Base-by-base conservation (phyloP, 2,329 filamentous ascomycete genomes). In the Fusarium pininemorale region DNA sequence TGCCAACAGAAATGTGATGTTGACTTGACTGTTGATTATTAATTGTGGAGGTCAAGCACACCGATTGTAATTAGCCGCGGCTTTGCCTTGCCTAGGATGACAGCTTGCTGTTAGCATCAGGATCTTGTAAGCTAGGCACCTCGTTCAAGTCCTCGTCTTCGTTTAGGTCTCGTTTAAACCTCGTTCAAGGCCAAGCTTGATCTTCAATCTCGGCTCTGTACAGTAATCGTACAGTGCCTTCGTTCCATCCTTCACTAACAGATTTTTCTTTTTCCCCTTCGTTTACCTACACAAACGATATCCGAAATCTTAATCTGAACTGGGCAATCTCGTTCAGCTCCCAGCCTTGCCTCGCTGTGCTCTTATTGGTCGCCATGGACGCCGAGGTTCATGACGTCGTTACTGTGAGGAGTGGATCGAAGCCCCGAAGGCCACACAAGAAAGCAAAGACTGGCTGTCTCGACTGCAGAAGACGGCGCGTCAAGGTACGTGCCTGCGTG, bases 401-500 rank as follows among this genome's bases (percentile, higher is more conserved):
- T 14, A 5, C 20, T 12, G 24, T 18, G 44, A 38, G 35, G 8
- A n/a, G 32, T 18, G 65, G 35, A 32, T 13, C 12, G 24, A 68
- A 68, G 22, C 18, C 57, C 2, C 24, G 65, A 38, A 48, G 54
- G 20, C 45, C 63, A 20, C 65, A 68, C 15, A 68, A 68, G 14
- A 68, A 68, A 16, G 63, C 57, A 5, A 68, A 48, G 39, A 68
- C 65, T 3, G 65, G 65, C 2, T 68, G 65, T 8, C 20, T 11
- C 8, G 54, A 68, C 16, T 68, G 65, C 22, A 68, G 65, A 15
- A 62, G 64, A 30, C 65, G 65, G 1, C 65, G 47, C 22, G 65
- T 68, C 24, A 68, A 68, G 63, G 65, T 68, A 3, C 6, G 47
- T n/a, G 6, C 11, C 32, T n/a, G 7, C 8, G 47, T 24, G 22